Evolutionary conservation across 164 flowering plant genomes (phyloP), one percentile per base, ranked within the genome.

Genomic region (Umbellularia californica): DNA sequence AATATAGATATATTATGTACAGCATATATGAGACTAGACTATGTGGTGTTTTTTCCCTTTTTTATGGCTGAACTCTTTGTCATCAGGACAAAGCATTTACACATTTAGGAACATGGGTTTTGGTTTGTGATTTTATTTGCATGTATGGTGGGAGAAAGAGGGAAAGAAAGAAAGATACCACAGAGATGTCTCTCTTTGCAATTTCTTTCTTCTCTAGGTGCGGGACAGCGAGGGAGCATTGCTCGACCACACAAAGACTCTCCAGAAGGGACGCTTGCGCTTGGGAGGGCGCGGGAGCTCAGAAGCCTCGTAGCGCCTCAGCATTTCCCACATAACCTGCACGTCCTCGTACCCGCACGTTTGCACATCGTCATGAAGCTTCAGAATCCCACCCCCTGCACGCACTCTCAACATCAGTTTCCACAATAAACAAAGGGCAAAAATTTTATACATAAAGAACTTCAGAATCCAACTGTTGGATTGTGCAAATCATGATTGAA

Each of bases 271-370:
- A 13, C 85, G 86, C 77, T 88, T 88, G 68, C 89, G 85, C 75
- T 85, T 90, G 22, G 77, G 35, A 70, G 80, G 23, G 30, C 73
- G 63, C 27, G 72, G 65, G 79, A 75, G 35, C 78, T 85, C 88
- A 6, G 60, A 55, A 3, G 89, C 69, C 50, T 90, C 94, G 2
- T 89, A 76, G 70, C 86, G 84, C 50, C 80, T 79, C 70, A 89
- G 82, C 90, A 91, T 89, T 47, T 91, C 89, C 95, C 95, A 90
- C 95, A 90, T 90, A 67, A 89, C 90, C 50, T 89, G 91, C 51
- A 90, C 90, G 71, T 90, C 95, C 73, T 90, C 75, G 41, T 90
- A 90, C 35, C 83, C 95, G 69, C 95, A 90, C 3, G 88, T 88
- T 41, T 88, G 88, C 68, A 90, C 89, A 76, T 90, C 95, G 65